Conservation (phyloP, 2,329 filamentous ascomycete species). For the Thielaviopsis musarum region DNA sequence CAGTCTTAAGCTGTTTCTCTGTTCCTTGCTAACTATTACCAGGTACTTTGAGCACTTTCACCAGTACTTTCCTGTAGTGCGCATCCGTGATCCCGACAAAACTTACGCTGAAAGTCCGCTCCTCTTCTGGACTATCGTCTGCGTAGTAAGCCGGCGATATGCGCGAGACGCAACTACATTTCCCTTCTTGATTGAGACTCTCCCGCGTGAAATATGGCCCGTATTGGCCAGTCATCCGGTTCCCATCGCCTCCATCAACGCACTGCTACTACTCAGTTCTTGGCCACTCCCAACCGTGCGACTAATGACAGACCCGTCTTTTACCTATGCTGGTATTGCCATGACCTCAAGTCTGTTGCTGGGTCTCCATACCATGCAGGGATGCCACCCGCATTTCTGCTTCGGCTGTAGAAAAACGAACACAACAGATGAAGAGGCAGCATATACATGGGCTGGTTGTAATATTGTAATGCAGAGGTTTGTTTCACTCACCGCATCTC, state of each 20-base stretch:
- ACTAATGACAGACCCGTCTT: slow-evolving; percentile 33
- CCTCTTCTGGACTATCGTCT: slow-evolving; percentile 39
- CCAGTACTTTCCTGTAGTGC: slow-evolving; percentile 34
- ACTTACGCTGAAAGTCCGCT: slow-evolving; percentile 30
- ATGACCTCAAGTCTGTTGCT: slow-evolving; percentile 31
- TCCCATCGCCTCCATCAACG: slow-evolving; percentile 32
- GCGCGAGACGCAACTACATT: slow-evolving; percentile 26
- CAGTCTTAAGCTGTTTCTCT: not conserved
- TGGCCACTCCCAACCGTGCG: slow-evolving; percentile 36
- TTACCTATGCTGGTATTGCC: slow-evolving; percentile 29
- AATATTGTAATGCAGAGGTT: slow-evolving; percentile 35
- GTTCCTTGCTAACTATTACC: not conserved
- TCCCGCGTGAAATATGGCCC: slow-evolving; percentile 29
- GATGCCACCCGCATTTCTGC: slow-evolving; percentile 31
- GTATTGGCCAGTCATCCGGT: slow-evolving; percentile 27
- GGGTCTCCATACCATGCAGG: slow-evolving; percentile 35
- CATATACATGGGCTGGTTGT: slow-evolving; percentile 35
- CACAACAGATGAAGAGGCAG: slow-evolving; percentile 34
- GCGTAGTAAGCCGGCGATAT: slow-evolving; percentile 32
- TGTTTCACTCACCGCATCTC: slow-evolving; percentile 13
- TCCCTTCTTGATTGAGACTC: slow-evolving; percentile 28
- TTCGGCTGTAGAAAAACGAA: slow-evolving; percentile 26
- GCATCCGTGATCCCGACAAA: slow-evolving; percentile 31
- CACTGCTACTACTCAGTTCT: slow-evolving; percentile 31
- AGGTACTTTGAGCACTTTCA: slow-evolving; percentile 37